These are phyloP conservation scores for Pyrenochaeta sp. DNA, from an alignment of 2,329 filamentous ascomycete species.

Conservation along the genomic window DNA sequence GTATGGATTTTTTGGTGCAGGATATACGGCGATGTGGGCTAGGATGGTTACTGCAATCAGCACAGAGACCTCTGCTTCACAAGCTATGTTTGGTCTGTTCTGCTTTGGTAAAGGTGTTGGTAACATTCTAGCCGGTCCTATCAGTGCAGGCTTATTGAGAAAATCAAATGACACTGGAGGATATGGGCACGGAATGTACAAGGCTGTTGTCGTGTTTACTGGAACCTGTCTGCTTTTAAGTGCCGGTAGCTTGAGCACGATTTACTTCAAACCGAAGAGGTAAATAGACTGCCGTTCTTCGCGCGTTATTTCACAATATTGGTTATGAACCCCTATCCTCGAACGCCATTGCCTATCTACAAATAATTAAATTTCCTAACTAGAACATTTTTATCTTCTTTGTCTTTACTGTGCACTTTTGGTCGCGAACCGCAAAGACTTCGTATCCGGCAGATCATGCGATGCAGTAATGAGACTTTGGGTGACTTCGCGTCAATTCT, in stretches of 20 bases:
- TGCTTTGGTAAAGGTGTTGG: conserved; percentile 58
- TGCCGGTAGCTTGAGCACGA: conserved; percentile 11
- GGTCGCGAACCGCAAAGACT: conserved; percentile 5
- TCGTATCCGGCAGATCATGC: neutral
- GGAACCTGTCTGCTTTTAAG: conserved; percentile 21
- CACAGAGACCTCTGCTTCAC: conserved; percentile 33
- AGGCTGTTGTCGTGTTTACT: conserved; percentile 22
- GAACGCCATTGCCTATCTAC: no score
- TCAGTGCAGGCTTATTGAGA: conserved; percentile 51
- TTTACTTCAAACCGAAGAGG: conserved; percentile 9
- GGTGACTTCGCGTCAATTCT: neutral
- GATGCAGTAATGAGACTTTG: conserved; percentile 1
- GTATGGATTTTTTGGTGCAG: conserved; percentile 52
- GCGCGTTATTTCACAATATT: no score
- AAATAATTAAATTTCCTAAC: no score
- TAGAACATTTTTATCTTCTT: no score
- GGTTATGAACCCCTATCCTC: no score
- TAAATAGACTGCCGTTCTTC: no score
- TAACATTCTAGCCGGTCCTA: conserved; percentile 57
- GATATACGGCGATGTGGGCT: conserved; percentile 51
- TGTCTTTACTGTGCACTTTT: no score
- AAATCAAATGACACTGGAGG: conserved; percentile 4
- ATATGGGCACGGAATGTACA: conserved; percentile 22
- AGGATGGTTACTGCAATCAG: conserved; percentile 52
- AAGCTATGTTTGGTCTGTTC: conserved; percentile 56